phyloP scores from a whole-genome alignment of 2,329 filamentous ascomycete species.

The Dendrostoma leiphaemia region DNA sequence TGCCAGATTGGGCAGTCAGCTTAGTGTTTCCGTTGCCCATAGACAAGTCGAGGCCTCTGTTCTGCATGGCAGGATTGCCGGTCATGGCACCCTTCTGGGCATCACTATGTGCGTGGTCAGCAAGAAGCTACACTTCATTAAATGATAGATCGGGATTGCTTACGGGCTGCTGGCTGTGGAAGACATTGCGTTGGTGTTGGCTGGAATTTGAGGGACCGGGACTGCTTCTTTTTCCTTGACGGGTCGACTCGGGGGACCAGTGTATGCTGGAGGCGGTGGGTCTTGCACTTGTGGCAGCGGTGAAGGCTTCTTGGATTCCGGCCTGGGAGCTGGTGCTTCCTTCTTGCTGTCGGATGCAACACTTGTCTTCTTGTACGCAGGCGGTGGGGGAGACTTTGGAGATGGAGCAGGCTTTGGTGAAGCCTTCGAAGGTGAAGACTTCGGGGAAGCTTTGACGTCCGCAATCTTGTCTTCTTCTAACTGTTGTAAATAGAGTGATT shows the following conservation, averaged over 20 bases:
- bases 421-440: not conserved
- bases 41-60: conserved; percentile 7
- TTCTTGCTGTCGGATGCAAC: not conserved
- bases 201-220: not conserved
- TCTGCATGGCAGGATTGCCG: not conserved
- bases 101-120: not conserved
- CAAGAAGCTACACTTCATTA: not conserved
- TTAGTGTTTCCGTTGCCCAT: not conserved
- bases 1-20: conserved; percentile 1
- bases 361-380: not conserved
- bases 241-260: not conserved
- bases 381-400: not conserved
- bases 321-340: not conserved
- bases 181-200: not conserved
- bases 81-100: conserved; percentile 11
- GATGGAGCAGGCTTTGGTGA: not conserved
- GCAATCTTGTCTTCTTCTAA: not conserved
- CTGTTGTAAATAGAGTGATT: not conserved
- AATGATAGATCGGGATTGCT: not conserved
- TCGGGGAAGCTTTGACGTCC: not conserved
- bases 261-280: not conserved
- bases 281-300: not conserved
- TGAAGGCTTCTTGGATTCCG: not conserved
- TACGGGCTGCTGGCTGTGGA: conserved; percentile 10
- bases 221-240: not conserved